These are phyloP conservation scores for Triangularia verruculosa DNA, from an alignment of 2,329 filamentous ascomycete genomes.

Conservation along the genomic window DNA sequence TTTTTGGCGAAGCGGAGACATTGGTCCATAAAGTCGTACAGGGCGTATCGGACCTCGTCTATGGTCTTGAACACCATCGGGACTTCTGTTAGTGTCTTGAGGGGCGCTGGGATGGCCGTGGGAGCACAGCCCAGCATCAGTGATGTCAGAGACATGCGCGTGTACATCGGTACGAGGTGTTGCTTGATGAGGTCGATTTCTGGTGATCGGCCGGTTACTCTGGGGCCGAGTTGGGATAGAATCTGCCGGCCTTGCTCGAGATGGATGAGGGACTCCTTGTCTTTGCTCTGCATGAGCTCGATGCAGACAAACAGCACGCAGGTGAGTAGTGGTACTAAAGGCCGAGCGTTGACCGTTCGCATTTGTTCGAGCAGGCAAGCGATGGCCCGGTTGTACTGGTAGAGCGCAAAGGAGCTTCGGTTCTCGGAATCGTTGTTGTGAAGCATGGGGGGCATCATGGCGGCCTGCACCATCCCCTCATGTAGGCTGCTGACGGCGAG, in stretches of 20 bases:
- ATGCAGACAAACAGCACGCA: slow-evolving; percentile 51
- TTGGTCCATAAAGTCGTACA: slow-evolving; percentile 42
- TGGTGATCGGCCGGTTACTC: slow-evolving; percentile 28
- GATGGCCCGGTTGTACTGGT: slow-evolving; percentile 50
- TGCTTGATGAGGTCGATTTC: slow-evolving; percentile 39
- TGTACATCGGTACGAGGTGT: slow-evolving; percentile 44
- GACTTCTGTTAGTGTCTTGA: slow-evolving; percentile 33
- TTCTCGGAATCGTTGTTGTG: slow-evolving; percentile 25
- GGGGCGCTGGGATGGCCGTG: slow-evolving; percentile 35
- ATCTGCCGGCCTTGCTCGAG: slow-evolving; percentile 44
- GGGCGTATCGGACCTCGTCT: slow-evolving; percentile 30
- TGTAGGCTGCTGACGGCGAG: slow-evolving; percentile 50
- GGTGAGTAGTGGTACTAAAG: slow-evolving; percentile 39
- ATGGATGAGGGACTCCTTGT: slow-evolving; percentile 43
- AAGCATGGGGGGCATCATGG: slow-evolving; percentile 26
- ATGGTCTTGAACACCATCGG: slow-evolving; percentile 37
- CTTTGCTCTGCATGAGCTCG: slow-evolving; percentile 52
- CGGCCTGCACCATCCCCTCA: slow-evolving; percentile 31
- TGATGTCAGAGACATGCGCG: slow-evolving; percentile 41
- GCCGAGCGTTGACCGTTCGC: slow-evolving; percentile 33
- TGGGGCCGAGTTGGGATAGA: slow-evolving; percentile 34
- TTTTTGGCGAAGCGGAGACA: slow-evolving; percentile 37
- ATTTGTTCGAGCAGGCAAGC: slow-evolving; percentile 37
- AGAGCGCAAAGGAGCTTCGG: slow-evolving; percentile 36
- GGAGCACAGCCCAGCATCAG: slow-evolving; percentile 41